phyloP scores from a whole-genome alignment of 2,329 filamentous ascomycete species.

The Fusarium mangiferae region DNA sequence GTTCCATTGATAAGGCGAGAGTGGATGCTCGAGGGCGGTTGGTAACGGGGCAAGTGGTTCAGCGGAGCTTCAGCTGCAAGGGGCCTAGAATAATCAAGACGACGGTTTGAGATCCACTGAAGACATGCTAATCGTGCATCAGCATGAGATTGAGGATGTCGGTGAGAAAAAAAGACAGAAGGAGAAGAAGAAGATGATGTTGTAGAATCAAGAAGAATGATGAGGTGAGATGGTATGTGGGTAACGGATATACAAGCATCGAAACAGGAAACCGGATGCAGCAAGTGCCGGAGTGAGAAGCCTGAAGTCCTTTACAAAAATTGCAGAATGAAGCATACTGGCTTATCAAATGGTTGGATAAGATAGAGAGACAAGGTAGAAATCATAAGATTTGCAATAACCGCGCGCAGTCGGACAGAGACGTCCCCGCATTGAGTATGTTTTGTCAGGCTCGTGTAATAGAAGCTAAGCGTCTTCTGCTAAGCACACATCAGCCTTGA shows the following conservation, averaged over 20 bases:
- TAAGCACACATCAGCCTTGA: conserved; percentile 36
- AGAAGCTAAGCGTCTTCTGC: conserved; percentile 20
- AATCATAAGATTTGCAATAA: conserved; percentile 9
- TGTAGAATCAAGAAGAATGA: conserved; percentile 6
- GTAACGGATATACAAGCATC: conserved; percentile 12
- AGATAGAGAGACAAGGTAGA: conserved; percentile 15
- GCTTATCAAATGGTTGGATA: conserved; percentile 43
- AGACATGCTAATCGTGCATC: background rate
- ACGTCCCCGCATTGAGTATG: conserved; percentile 20
- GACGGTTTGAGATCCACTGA: conserved; percentile 13
- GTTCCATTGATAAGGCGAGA: conserved; percentile 16
- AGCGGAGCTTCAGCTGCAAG: conserved; percentile 24
- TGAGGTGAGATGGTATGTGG: background rate
- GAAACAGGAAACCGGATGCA: background rate
- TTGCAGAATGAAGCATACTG: background rate
- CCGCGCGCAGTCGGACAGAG: conserved; percentile 27
- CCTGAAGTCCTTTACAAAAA: background rate
- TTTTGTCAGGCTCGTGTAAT: conserved; percentile 50
- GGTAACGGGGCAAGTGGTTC: background rate
- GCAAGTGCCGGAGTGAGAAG: background rate
- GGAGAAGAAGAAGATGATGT: background rate
- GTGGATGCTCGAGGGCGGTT: conserved; percentile 7
- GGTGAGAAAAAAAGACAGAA: conserved; percentile 17
- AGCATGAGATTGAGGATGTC: conserved; percentile 19
- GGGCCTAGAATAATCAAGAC: background rate